Evolutionary conservation across 805 yeast species (phyloP), one percentile per base, ranked within the genome.

Genomic region (Monosporozyma siamensis): DNA sequence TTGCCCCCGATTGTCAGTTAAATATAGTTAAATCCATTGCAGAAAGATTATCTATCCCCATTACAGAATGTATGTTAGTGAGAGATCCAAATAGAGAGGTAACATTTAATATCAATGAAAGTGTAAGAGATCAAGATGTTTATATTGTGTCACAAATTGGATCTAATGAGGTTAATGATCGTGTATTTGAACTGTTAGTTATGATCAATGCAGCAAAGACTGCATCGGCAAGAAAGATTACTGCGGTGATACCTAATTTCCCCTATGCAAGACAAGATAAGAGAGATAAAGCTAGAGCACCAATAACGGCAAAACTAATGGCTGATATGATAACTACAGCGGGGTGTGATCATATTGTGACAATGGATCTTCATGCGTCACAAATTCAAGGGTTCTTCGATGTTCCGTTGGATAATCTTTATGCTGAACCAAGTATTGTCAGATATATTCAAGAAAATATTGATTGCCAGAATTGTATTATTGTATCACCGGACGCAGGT

Each of bases 231-330:
- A 73, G 92, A 58, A 72, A 86, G 59, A 80, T 83, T 58, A 82
- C 90, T 2, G 92, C 84, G 6, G 82, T 83, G 14, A 73, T 83
- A 49, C 92, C 94, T 40, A 82, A 78, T 59, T 83, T 82, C 63
- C 89, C 89, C 7, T 83, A 83, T 53, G 92, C 92, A 14, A 76
- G 94, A 68, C 94, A 83, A 61, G 94, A 83, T 60, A 73, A 86
- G 59, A 83, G 83, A 64, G 94, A 83, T 60, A 83, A 83, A 58
- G 75, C 83, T 41, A 71, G 94, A 60, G 92, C 92, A 12, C 90
- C 90, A 41, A 82, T 83, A 49, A 82, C 92, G 8, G 90, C 92
- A 35, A 83, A 83, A 61, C 70, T 83, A 48, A 78, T 83, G 75
- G 92, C 94, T n/a, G 83, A 83, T 55, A 72, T 83, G 77, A 63